Evolutionary conservation across 202 grass and related monocot species (phyloP).

Genomic region (Saccharum hybrid): DNA sequence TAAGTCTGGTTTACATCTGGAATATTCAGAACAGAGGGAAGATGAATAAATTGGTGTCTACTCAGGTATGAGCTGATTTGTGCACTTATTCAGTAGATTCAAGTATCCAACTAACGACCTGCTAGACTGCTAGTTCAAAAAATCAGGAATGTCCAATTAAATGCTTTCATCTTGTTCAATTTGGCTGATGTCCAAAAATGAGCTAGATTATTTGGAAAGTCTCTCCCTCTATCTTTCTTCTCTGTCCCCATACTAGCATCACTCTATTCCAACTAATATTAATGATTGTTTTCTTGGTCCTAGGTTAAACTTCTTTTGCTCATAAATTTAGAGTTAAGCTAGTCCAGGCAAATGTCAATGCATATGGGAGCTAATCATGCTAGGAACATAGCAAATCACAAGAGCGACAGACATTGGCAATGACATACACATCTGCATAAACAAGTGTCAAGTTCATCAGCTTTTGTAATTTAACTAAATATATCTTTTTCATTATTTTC

Average conservation of each 20-base stretch:
- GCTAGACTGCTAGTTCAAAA: neutral
- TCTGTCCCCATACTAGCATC: neutral
- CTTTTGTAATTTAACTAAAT: neutral
- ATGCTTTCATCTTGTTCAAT: neutral
- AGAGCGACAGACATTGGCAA: neutral
- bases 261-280: neutral
- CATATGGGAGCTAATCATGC: neutral
- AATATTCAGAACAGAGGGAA: constrained; percentile 11
- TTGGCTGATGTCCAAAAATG: constrained; percentile 15
- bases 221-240: neutral
- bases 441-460: neutral
- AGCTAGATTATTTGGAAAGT: constrained; percentile 13
- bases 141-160: neutral
- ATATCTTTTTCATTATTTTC: neutral
- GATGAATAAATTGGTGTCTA: constrained; percentile 10
- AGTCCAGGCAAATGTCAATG: neutral
- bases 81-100: neutral
- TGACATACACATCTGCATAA: neutral
- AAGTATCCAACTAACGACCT: neutral
- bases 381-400: neutral
- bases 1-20: constrained; percentile 17
- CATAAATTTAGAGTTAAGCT: neutral
- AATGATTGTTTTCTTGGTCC: neutral
- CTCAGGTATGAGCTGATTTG: neutral
- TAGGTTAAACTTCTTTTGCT: constrained; percentile 10